Evolutionary conservation across 208 protist genomes (phyloP).

Genomic region (Leishmania lainsoni): DNA sequence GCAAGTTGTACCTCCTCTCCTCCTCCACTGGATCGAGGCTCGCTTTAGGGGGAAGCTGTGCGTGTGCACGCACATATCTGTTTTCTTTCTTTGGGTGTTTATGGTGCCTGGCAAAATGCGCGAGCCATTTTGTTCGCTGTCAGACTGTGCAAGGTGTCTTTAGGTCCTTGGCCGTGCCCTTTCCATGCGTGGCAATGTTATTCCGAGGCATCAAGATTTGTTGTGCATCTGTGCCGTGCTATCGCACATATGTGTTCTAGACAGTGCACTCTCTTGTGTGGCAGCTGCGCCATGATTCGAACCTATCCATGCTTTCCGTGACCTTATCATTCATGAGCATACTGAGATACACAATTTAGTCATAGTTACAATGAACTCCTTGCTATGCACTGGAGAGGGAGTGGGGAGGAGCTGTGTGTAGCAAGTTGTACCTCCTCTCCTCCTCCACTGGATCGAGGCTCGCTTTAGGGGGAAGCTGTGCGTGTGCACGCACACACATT

Average conservation of each 20-base stretch:
- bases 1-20: neutral
- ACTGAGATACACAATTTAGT: too few species aligned
- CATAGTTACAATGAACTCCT: too few species aligned
- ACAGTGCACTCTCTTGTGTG: too few species aligned
- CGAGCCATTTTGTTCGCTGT: neutral
- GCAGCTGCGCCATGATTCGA: too few species aligned
- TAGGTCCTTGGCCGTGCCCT: conserved; percentile 31
- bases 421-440: neutral
- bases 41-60: neutral
- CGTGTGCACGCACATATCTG: neutral
- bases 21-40: neutral
- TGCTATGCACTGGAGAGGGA: neutral
- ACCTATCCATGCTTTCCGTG: too few species aligned
- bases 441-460: neutral
- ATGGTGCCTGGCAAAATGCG: neutral
- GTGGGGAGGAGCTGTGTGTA: neutral
- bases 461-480: neutral
- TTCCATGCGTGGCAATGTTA: too few species aligned
- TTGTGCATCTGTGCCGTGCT: too few species aligned
- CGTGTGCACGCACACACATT: neutral
- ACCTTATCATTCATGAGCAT: too few species aligned
- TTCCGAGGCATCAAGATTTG: too few species aligned
- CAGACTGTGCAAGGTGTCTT: conserved; percentile 17
- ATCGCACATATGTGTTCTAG: too few species aligned
- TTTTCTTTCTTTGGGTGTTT: neutral